These are phyloP conservation scores for Ustilago nuda DNA, from an alignment of 1,284 basidiomycete species.

Conservation along the genomic window DNA sequence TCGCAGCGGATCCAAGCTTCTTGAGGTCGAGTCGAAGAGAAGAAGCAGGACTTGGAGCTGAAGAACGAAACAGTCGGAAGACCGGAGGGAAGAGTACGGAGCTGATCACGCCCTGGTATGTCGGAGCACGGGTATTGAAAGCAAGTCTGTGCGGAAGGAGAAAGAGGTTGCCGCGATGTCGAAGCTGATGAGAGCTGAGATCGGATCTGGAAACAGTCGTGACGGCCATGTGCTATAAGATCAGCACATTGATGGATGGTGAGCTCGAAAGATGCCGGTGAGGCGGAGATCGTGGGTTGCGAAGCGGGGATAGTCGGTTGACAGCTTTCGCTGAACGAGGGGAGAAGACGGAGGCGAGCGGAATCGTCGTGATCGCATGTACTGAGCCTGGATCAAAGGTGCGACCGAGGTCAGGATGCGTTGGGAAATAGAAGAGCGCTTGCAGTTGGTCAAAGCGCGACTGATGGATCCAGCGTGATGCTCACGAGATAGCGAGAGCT, in stretches of 20 bases:
- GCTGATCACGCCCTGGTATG: constrained; percentile 1
- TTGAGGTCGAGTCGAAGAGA: constrained; percentile 5
- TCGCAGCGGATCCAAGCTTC: constrained; percentile 20
- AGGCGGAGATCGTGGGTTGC: neutral
- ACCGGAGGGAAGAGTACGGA: neutral
- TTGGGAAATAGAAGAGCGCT: neutral
- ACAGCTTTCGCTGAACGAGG: neutral
- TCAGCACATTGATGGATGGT: constrained; percentile 9
- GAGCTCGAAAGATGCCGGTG: neutral
- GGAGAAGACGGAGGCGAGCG: neutral
- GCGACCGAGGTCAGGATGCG: neutral
- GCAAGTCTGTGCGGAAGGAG: neutral
- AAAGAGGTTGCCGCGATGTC: neutral
- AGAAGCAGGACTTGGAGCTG: constrained; percentile 8
- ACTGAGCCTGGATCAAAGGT: neutral
- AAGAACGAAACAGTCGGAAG: neutral
- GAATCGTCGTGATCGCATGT: neutral
- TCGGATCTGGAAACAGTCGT: neutral
- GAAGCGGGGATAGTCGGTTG: neutral
- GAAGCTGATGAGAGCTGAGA: constrained; percentile 6
- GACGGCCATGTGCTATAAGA: constrained; percentile 6
- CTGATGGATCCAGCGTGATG: neutral
- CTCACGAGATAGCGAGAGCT: neutral
- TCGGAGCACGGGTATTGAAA: constrained; percentile 5
- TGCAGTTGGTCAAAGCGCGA: neutral